Percentiles rank a stretch among this genome's conserved stretches.
Conservation (phyloP, 2,329 filamentous ascomycete species). For the Colletotrichum nymphaeae region DNA sequence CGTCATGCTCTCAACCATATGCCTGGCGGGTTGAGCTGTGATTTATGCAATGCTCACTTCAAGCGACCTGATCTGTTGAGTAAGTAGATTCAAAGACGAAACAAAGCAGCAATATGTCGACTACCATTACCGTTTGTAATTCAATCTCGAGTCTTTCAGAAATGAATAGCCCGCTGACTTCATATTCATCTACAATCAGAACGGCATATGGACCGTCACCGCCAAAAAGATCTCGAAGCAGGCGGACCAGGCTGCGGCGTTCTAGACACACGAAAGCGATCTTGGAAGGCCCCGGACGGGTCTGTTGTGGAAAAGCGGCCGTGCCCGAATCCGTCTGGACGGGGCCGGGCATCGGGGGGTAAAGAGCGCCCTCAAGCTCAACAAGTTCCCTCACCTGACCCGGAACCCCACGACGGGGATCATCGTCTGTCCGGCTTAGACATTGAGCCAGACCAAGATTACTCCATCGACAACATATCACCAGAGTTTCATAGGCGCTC, state of each 20-base stretch:
- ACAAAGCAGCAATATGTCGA: neutral
- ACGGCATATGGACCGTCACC: constrained; percentile 66
- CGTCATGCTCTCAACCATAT: constrained; percentile 68
- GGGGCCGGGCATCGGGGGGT: neutral
- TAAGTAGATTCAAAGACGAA: constrained; percentile 25
- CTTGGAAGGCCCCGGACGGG: constrained; percentile 66
- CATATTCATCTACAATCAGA: constrained; percentile 48
- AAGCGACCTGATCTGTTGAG: constrained; percentile 65
- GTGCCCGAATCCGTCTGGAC: constrained; percentile 20
- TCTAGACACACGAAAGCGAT: constrained; percentile 65
- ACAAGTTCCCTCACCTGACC: constrained; percentile 28
- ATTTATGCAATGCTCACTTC: constrained; percentile 70
- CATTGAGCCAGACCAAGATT: neutral
- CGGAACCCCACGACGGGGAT: constrained; percentile 21
- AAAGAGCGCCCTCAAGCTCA: constrained; percentile 19
- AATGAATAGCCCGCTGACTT: neutral
- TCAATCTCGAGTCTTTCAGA: neutral
- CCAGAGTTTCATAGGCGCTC: constrained; percentile 2
- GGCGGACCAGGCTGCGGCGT: constrained; percentile 61
- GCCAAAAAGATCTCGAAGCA: constrained; percentile 66
- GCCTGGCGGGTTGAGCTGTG: constrained; percentile 65
- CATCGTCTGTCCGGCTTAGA: neutral
- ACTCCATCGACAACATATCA: neutral
- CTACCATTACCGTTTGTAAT: neutral
- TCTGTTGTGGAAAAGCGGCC: constrained; percentile 60